Conservation (phyloP, 345 rosid species). For the Diplotaxis tenuifolia region DNA sequence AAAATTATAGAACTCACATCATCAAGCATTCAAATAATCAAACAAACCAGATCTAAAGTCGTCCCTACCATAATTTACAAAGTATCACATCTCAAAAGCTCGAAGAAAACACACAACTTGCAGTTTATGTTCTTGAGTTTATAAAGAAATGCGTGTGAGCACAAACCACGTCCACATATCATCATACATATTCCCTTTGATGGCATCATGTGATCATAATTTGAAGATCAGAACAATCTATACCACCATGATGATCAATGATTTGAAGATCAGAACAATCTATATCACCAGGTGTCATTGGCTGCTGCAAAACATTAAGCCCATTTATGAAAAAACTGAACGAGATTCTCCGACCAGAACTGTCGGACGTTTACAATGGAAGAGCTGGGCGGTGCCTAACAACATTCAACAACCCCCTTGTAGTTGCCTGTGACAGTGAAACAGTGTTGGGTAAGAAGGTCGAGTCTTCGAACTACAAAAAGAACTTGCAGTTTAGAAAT, state of each 20-base stretch:
- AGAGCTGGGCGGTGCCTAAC: conserved; percentile 75
- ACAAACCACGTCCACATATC: conserved; percentile 5
- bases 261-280: conserved; percentile 11
- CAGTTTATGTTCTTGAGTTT: conserved; percentile 1
- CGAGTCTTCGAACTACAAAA: background rate
- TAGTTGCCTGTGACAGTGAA: conserved; percentile 61
- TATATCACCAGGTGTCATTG: conserved; percentile 3
- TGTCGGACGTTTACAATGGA: conserved; percentile 43
- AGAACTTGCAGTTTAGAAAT: background rate
- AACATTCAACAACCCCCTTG: conserved; percentile 76
- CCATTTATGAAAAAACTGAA: conserved; percentile 9
- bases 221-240: conserved; percentile 9
- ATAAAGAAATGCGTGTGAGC: conserved; percentile 3
- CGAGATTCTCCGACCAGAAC: background rate
- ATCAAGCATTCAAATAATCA: conserved; percentile 9
- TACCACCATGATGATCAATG: conserved; percentile 14
- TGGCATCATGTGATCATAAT: conserved; percentile 12
- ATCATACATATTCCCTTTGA: background rate
- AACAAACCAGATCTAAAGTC: background rate
- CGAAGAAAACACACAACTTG: conserved; percentile 21
- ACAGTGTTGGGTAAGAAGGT: conserved; percentile 11
- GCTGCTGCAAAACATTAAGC: conserved; percentile 16
- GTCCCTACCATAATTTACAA: conserved; percentile 11
- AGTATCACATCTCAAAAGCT: background rate
- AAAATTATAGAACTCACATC: background rate